Conservation (phyloP, 1,139 yeast species). For the Ogataea hybrid region DNA sequence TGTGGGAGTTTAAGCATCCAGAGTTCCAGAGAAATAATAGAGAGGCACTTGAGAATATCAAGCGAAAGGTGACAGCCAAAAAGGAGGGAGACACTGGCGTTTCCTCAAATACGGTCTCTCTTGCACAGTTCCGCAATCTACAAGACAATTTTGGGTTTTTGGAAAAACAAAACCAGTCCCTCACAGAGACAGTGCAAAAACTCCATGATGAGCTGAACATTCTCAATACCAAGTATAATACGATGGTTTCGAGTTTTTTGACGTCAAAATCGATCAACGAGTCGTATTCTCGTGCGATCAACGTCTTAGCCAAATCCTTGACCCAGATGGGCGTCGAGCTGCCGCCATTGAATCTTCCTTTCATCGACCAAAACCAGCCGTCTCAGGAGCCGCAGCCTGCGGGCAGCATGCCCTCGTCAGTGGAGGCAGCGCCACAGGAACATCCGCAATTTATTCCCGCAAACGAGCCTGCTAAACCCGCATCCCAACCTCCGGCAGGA, state of each 20-base stretch:
- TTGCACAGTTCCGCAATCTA: conserved; percentile 24
- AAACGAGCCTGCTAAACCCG: conserved; percentile 1
- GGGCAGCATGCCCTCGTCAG: not conserved
- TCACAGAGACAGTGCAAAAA: conserved; percentile 17
- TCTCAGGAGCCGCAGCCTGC: not conserved
- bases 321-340: conserved; percentile 60
- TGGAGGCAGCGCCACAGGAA: conserved; percentile 14
- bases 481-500: conserved; percentile 9
- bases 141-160: conserved; percentile 27
- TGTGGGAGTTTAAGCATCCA: conserved; percentile 96
- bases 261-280: conserved; percentile 57
- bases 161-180: conserved; percentile 25
- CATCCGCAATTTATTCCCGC: conserved; percentile 2
- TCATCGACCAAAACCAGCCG: conserved; percentile 10
- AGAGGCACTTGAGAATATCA: conserved; percentile 72
- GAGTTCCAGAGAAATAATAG: conserved; percentile 73
- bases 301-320: conserved; percentile 46
- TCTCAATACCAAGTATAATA: conserved; percentile 48
- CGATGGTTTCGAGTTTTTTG: conserved; percentile 59
- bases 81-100: conserved; percentile 23
- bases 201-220: conserved; percentile 15
- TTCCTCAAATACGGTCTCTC: conserved; percentile 19
- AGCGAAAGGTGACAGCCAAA: conserved; percentile 70
- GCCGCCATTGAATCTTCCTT: conserved; percentile 61
- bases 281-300: conserved; percentile 51